phyloP scores from a whole-genome alignment of 768 basidiomycete genomes.

The Macrolepiota fuliginosa region DNA sequence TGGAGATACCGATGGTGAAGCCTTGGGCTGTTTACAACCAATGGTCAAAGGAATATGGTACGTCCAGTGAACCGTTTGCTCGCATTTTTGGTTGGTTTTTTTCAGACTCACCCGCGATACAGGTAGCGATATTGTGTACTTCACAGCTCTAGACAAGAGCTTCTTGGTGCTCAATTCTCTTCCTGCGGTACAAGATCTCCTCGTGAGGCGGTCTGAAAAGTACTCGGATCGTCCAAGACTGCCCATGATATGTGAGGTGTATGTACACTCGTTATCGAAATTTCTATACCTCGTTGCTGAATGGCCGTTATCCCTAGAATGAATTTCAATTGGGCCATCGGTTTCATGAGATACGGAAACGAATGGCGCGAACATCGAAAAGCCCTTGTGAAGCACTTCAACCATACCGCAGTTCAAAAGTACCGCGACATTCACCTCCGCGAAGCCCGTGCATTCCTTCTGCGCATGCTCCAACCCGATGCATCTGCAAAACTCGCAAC shows the following conservation, averaged over 20 bases:
- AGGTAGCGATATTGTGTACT: slow-evolving; percentile 3
- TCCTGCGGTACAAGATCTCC: slow-evolving; percentile 9
- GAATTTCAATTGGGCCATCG: slow-evolving; percentile 14
- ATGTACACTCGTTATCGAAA: background rate
- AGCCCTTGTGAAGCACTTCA: slow-evolving; percentile 25
- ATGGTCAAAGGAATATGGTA: slow-evolving; percentile 23
- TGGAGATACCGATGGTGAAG: slow-evolving; percentile 17
- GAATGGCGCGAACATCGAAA: slow-evolving; percentile 21
- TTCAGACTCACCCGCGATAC: background rate
- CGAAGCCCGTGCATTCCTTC: slow-evolving; percentile 4
- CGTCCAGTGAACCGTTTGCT: background rate
- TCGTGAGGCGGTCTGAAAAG: slow-evolving; percentile 14
- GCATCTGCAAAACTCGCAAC: slow-evolving; percentile 1
- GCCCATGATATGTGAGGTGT: slow-evolving; percentile 22
- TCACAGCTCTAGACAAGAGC: background rate
- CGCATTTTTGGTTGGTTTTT: background rate
- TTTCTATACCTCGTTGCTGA: background rate
- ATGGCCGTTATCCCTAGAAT: slow-evolving; percentile 11
- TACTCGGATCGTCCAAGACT: slow-evolving; percentile 23
- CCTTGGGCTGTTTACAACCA: slow-evolving; percentile 20
- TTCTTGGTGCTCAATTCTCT: slow-evolving; percentile 12
- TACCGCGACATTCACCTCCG: slow-evolving; percentile 15
- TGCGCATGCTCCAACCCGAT: slow-evolving; percentile 1
- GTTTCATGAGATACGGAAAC: slow-evolving; percentile 22
- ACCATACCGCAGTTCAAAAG: slow-evolving; percentile 12